phyloP scores from a whole-genome alignment of 768 basidiomycete genomes.

The Megacollybia marginata region DNA sequence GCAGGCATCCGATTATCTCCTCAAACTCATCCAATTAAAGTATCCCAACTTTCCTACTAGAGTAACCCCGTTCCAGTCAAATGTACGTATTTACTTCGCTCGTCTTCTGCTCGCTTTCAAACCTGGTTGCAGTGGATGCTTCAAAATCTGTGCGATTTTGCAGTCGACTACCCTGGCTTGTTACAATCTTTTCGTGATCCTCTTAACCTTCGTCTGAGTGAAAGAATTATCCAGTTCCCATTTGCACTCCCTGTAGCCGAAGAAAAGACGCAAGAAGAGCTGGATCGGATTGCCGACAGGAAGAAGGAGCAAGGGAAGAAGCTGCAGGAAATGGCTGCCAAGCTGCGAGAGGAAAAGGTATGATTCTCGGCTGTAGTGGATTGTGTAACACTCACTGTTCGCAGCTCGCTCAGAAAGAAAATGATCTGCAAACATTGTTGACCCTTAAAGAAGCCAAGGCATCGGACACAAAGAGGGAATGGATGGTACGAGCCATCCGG shows the following conservation, averaged over 20 bases:
- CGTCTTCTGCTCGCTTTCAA: neutral
- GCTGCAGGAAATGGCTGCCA: constrained; percentile 87
- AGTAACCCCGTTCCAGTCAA: constrained; percentile 69
- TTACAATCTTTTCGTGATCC: constrained; percentile 70
- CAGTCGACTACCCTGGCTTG: constrained; percentile 64
- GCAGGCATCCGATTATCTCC: constrained; percentile 85
- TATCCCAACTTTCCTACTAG: constrained; percentile 90
- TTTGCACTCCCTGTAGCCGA: constrained; percentile 49
- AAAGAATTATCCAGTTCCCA: constrained; percentile 85
- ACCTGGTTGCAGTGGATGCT: constrained; percentile 71
- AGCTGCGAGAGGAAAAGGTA: constrained; percentile 81
- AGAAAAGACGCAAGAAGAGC: constrained; percentile 89
- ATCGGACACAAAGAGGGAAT: constrained; percentile 64
- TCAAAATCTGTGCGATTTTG: constrained; percentile 78
- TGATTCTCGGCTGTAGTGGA: constrained; percentile 1
- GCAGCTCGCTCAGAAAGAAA: constrained; percentile 72
- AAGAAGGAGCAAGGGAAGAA: constrained; percentile 81
- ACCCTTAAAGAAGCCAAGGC: constrained; percentile 57
- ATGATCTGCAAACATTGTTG: constrained; percentile 57
- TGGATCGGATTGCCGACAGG: constrained; percentile 70
- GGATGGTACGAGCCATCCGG: constrained; percentile 42
- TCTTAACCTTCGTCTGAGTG: constrained; percentile 48
- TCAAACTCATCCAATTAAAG: constrained; percentile 92
- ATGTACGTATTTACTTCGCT: constrained; percentile 36
- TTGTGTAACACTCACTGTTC: neutral